Conservation (phyloP, 2,329 filamentous ascomycete species). For the Penicillium thymicola region DNA sequence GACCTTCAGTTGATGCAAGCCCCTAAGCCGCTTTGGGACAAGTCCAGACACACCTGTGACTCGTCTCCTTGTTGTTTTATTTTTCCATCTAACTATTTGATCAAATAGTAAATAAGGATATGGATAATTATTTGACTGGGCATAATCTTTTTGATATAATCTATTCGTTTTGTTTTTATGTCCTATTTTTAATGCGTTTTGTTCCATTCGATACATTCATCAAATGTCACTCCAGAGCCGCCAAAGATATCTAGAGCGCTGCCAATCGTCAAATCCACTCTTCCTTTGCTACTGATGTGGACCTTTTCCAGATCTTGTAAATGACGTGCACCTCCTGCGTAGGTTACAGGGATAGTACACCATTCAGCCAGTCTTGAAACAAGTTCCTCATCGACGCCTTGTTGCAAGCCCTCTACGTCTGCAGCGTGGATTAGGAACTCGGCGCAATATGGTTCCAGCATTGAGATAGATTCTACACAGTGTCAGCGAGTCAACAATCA, state of each 20-base stretch:
- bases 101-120: not conserved
- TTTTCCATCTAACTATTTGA: not conserved
- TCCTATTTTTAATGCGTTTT: slow-evolving; percentile 63
- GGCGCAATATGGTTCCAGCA: slow-evolving; percentile 85
- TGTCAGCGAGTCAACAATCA: slow-evolving; percentile 7
- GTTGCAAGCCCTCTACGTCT: slow-evolving; percentile 91
- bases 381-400: slow-evolving; percentile 82
- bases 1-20: slow-evolving; percentile 11
- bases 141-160: not conserved
- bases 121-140: not conserved
- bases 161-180: slow-evolving; percentile 29
- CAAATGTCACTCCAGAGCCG: slow-evolving; percentile 78
- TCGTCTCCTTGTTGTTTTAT: not conserved
- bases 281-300: slow-evolving; percentile 71
- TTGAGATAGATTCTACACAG: slow-evolving; percentile 68
- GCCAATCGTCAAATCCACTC: slow-evolving; percentile 90
- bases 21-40: slow-evolving; percentile 26
- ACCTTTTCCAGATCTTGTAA: slow-evolving; percentile 81
- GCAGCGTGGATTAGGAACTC: slow-evolving; percentile 97
- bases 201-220: slow-evolving; percentile 90
- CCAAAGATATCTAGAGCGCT: slow-evolving; percentile 96
- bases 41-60: slow-evolving; percentile 3
- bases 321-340: slow-evolving; percentile 86
- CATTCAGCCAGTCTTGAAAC: slow-evolving; percentile 74
- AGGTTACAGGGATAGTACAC: slow-evolving; percentile 91